phyloP scores from a whole-genome alignment of 1,284 basidiomycete species.

The Cryptococcus sp. region DNA sequence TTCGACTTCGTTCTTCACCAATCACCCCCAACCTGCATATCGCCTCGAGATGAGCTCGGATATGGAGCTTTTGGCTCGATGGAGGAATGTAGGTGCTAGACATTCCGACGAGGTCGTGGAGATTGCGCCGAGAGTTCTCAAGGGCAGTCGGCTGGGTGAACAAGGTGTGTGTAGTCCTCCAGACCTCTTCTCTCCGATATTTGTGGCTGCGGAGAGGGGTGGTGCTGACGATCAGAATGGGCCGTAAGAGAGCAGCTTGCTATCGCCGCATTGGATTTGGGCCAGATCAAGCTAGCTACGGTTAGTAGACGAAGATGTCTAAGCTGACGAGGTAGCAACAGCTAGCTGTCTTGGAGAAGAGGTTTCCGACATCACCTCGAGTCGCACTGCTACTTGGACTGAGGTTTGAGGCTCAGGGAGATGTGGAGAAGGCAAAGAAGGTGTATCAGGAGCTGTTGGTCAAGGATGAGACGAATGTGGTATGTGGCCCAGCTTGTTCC shows the following conservation, averaged over 20 bases:
- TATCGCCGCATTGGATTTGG: constrained; percentile 78
- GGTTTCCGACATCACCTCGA: constrained; percentile 77
- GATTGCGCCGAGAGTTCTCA: constrained; percentile 57
- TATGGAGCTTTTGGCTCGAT: constrained; percentile 62
- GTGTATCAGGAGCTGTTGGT: constrained; percentile 62
- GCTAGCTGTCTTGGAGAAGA: constrained; percentile 59
- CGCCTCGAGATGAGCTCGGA: constrained; percentile 39
- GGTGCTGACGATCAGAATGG: constrained; percentile 63
- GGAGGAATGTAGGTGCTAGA: constrained; percentile 60
- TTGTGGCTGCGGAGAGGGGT: no score
- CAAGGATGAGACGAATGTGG: constrained; percentile 68
- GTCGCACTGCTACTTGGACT: constrained; percentile 80
- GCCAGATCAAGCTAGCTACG: constrained; percentile 70
- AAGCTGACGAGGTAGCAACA: constrained; percentile 52
- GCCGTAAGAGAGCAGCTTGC: constrained; percentile 81
- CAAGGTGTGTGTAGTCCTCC: constrained; percentile 24
- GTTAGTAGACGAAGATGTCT: constrained; percentile 51
- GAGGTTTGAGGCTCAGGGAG: constrained; percentile 67
- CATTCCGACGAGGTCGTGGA: constrained; percentile 67
- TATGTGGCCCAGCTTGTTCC: constrained; percentile 49
- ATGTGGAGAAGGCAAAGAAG: constrained; percentile 41
- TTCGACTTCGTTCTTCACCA: background rate
- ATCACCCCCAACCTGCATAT: no score
- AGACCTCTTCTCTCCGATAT: no score
- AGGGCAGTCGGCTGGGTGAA: constrained; percentile 33